These are phyloP conservation scores for Venturia carpophila DNA, from an alignment of 2,329 filamentous ascomycete genomes.

Conservation along the genomic window DNA sequence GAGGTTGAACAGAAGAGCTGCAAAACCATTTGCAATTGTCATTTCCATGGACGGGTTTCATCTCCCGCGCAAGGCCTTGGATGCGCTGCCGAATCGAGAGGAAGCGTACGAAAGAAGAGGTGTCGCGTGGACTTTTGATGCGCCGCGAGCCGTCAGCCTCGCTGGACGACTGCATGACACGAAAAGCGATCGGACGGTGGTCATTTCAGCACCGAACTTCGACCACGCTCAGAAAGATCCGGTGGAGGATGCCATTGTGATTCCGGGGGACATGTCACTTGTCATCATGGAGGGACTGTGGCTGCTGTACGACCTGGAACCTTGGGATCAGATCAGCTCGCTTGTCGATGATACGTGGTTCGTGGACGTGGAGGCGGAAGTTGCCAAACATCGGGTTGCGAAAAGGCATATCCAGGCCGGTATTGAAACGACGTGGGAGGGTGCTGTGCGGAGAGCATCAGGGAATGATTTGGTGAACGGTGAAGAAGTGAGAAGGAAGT, in stretches of 20 bases:
- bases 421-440: slow-evolving; percentile 60
- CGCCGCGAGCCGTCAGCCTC: slow-evolving; percentile 58
- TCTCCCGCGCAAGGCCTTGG: slow-evolving; percentile 71
- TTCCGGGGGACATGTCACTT: slow-evolving; percentile 54
- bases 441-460: slow-evolving; percentile 63
- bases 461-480: slow-evolving; percentile 90
- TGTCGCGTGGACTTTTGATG: slow-evolving; percentile 94
- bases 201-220: slow-evolving; percentile 66
- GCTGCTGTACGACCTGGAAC: slow-evolving; percentile 53
- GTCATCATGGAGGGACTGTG: slow-evolving; percentile 76
- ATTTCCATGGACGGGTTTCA: slow-evolving; percentile 97
- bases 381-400: slow-evolving; percentile 64
- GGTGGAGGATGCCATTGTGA: slow-evolving; percentile 57
- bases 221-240: slow-evolving; percentile 78
- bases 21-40: slow-evolving; percentile 53
- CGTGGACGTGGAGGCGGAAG: slow-evolving; percentile 63
- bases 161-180: slow-evolving; percentile 54
- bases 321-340: slow-evolving; percentile 59
- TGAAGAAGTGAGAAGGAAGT: slow-evolving; percentile 62
- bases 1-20: slow-evolving; percentile 59
- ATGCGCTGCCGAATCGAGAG: slow-evolving; percentile 68
- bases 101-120: slow-evolving; percentile 74
- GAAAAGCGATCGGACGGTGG: slow-evolving; percentile 30
- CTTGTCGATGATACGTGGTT: slow-evolving; percentile 75
- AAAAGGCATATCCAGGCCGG: slow-evolving; percentile 72